These are phyloP conservation scores for Megacollybia platyphylla DNA, from an alignment of 1,284 basidiomycete species.

Conservation along the genomic window DNA sequence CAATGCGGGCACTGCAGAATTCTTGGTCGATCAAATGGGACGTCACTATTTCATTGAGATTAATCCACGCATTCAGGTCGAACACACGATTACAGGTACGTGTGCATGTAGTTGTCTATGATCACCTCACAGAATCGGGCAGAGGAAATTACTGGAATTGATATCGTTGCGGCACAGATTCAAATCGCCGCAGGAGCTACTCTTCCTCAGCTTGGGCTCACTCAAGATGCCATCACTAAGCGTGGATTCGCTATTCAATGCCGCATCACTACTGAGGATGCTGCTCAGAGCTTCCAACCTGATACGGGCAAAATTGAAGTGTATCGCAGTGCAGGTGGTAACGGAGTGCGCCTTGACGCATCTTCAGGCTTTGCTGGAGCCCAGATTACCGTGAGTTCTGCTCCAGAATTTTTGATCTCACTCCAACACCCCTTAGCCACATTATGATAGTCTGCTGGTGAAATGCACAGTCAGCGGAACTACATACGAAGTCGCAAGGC, in stretches of 20 bases:
- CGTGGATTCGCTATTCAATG: slow-evolving; percentile 98
- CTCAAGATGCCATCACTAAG: slow-evolving; percentile 94
- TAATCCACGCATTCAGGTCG: slow-evolving; percentile 96
- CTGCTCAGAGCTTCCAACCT: slow-evolving; percentile 85
- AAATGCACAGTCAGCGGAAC: slow-evolving; percentile 97
- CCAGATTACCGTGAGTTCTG: slow-evolving; percentile 80
- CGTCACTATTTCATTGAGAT: slow-evolving; percentile 99
- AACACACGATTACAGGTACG: slow-evolving; percentile 91
- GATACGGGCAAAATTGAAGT: slow-evolving; percentile 99
- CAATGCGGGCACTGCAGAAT: slow-evolving; percentile 96
- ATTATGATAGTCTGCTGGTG: slow-evolving; percentile 97
- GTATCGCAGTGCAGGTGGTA: slow-evolving; percentile 96
- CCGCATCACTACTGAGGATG: slow-evolving; percentile 98
- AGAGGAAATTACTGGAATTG: slow-evolving; percentile 99
- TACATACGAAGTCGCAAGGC: slow-evolving; percentile 95
- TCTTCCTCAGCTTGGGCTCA: slow-evolving; percentile 88
- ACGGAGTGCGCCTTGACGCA: slow-evolving; percentile 95
- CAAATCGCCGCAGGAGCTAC: slow-evolving; percentile 97
- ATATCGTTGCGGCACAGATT: slow-evolving; percentile 97
- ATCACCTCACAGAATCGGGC: slow-evolving; percentile 7
- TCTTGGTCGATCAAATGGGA: slow-evolving; percentile 91
- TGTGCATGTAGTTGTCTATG: slow-evolving; percentile 6
- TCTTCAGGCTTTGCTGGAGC: slow-evolving; percentile 98
- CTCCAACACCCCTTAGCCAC: slow-evolving; percentile 42
- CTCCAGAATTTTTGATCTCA: background rate